Evolutionary conservation across 768 basidiomycete species (phyloP).

Genomic region (Sarcodon sp.): DNA sequence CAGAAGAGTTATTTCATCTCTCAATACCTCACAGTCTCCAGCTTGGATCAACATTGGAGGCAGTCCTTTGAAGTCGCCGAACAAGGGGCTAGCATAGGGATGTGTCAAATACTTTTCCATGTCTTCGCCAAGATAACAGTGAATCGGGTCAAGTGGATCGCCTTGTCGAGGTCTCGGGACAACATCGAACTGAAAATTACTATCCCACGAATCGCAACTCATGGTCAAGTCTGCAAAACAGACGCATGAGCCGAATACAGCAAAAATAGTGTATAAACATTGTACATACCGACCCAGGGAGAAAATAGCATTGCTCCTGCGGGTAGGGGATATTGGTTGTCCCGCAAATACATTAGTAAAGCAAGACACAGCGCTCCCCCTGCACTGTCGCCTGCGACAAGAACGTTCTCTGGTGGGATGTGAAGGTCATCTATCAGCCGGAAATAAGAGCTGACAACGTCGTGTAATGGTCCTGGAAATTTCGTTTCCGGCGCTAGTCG

Average conservation of each 20-base stretch:
- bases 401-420: slow-evolving; percentile 85
- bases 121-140: slow-evolving; percentile 81
- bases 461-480: slow-evolving; percentile 84
- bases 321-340: slow-evolving; percentile 76
- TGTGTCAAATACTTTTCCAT: slow-evolving; percentile 82
- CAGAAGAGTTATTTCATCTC: slow-evolving; percentile 84
- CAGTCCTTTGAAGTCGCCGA: slow-evolving; percentile 76
- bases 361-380: slow-evolving; percentile 84
- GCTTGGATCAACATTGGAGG: slow-evolving; percentile 88
- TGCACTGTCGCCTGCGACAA: slow-evolving; percentile 85
- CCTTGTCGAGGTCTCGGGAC: slow-evolving; percentile 58
- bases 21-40: slow-evolving; percentile 90
- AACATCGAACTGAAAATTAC: slow-evolving; percentile 79
- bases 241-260: slow-evolving; percentile 4
- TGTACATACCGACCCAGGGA: slow-evolving; percentile 83
- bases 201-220: slow-evolving; percentile 97
- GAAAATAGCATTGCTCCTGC: slow-evolving; percentile 82
- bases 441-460: slow-evolving; percentile 80
- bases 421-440: slow-evolving; percentile 78
- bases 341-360: slow-evolving; percentile 87
- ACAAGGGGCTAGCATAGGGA: slow-evolving; percentile 91
- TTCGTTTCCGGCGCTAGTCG: slow-evolving; percentile 90
- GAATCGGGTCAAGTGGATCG: slow-evolving; percentile 87
- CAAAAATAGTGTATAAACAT: neutral
- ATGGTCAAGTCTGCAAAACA: slow-evolving; percentile 70